Evolutionary conservation across 352 stramenopile species (phyloP), one percentile per base, ranked within the genome.

Genomic region (Pythium brassicae): DNA sequence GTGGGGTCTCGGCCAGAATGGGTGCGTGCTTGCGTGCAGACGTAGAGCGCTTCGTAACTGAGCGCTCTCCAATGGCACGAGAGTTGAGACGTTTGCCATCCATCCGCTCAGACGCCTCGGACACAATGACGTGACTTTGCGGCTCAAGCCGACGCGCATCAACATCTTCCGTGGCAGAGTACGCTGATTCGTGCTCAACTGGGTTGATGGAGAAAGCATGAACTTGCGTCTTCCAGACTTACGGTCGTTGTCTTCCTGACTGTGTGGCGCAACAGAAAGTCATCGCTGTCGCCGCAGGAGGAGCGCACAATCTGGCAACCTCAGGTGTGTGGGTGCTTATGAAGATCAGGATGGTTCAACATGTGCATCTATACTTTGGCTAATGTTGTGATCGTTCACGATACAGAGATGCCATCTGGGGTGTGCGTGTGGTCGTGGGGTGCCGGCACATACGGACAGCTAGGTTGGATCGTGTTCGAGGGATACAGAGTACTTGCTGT

Each of bases 391-490:
- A 25, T 22, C 25, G 22, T 49, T 0, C n/a, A 19, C 19, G 14
- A 35, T 51, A 4, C 35, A 87, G 79, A 87, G 53, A 86, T 78
- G 73, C 25, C 55, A 8, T 65, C 76, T 45, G 76, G 79, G 4
- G 53, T 81, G 7, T 86, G 76, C 34, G 83, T 91, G 1, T 90
- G 77, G 75, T 87, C 81, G 12, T 93, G 83, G 83, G 83, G 83
- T 0, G 61, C 50, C 55, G 75, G 77, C 25, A 49, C 55, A 6
- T 89, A 89, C 25, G 83, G 83, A 0, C 81, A 93, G 34, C 69
- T 93, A 3, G 83, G 79, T 89, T 37, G 32, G 2, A 7, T 46
- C 7, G 65, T 35, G 47, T 26, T 14, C 20, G 39, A 22, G 0
- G 14, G 2, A 22, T 19, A 11, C 8, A 27, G 12, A 14, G 8